These are phyloP conservation scores for Orychophragmus violaceus DNA, from an alignment of 345 rosid genomes.

Conservation along the genomic window DNA sequence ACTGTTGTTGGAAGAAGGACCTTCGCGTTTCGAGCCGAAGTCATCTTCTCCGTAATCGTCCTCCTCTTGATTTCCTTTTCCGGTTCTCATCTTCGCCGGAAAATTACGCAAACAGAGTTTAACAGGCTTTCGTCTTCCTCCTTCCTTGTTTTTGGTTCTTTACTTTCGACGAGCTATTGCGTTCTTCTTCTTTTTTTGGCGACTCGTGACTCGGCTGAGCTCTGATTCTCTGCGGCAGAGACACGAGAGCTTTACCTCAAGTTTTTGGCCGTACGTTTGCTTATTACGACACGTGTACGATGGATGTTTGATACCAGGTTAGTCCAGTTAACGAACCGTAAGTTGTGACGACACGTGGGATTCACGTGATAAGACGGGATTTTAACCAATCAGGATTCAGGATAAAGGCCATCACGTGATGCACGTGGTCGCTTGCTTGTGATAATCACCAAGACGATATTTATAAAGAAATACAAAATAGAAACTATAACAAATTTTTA, in stretches of 20 bases:
- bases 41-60: slow-evolving; percentile 86
- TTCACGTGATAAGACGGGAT: slow-evolving; percentile 31
- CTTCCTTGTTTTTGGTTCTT: background rate
- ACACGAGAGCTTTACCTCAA: slow-evolving; percentile 11
- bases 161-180: slow-evolving; percentile 16
- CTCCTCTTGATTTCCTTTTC: slow-evolving; percentile 62
- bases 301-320: background rate
- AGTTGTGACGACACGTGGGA: slow-evolving; percentile 13
- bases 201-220: slow-evolving; percentile 28
- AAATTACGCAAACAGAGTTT: background rate
- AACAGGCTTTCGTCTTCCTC: background rate
- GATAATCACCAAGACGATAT: background rate
- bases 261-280: background rate
- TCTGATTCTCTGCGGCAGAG: slow-evolving; percentile 14
- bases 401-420: slow-evolving; percentile 18
- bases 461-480: too few relatives aligned
- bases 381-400: slow-evolving; percentile 10
- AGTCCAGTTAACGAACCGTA: background rate
- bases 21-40: slow-evolving; percentile 51
- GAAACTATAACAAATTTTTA: too few relatives aligned
- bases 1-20: slow-evolving; percentile 42
- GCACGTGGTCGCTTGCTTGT: slow-evolving; percentile 13
- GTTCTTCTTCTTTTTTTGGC: background rate
- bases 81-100: slow-evolving; percentile 56
- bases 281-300: slow-evolving; percentile 22